Evolutionary conservation across 2,329 filamentous ascomycete species (phyloP), one percentile per base, ranked within the genome.

Genomic region (Diplodia scrobiculata): DNA sequence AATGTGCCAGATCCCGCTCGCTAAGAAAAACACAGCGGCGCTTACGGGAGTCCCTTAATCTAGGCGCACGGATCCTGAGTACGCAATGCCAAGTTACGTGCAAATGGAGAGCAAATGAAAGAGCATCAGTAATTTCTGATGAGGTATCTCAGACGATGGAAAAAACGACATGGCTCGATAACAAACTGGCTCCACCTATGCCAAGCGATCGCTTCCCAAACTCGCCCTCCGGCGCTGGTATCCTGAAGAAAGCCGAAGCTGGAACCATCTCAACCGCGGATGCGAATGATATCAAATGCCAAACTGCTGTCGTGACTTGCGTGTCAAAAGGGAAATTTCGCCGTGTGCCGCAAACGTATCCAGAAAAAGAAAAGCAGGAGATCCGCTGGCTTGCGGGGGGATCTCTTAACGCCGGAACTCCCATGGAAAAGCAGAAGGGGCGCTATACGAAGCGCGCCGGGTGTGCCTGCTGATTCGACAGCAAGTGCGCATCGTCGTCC

Each of bases 241-340:
- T 62, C 45, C 21, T n/a, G 17, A 36, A 50, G 34, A 48, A 55
- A 50, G 58, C 58, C 58, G 45, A 50, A 47, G 58, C 29, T 50
- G 45, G 17, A 62, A 17, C 9, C 45, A 2, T 50, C 48, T 29
- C 34, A 32, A 19, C 9, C 58, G 34, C 29, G 45, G 41, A 50
- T 62, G 41, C 58, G 41, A 50, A 62, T 10, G 41, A 45, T 45
- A 10, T 45, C 41, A 34, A 27, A 11, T 62, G 38, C 58, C 58
- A 62, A 36, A 38, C 48, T 59, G 58, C 58, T 62, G 41, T 62
- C 58, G 58, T 62, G 17, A 62, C 58, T 19, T 62, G 55, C 55
- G 17, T 62, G 41, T 19, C 45, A 36, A 34, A 62, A 62, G 2
- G 25, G 5, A 58, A 58, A 41, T 21, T 36, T 32, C 45, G 45